Evolutionary conservation across 1,139 yeast species (phyloP).

Genomic region (Blastobotrys serpentis): DNA sequence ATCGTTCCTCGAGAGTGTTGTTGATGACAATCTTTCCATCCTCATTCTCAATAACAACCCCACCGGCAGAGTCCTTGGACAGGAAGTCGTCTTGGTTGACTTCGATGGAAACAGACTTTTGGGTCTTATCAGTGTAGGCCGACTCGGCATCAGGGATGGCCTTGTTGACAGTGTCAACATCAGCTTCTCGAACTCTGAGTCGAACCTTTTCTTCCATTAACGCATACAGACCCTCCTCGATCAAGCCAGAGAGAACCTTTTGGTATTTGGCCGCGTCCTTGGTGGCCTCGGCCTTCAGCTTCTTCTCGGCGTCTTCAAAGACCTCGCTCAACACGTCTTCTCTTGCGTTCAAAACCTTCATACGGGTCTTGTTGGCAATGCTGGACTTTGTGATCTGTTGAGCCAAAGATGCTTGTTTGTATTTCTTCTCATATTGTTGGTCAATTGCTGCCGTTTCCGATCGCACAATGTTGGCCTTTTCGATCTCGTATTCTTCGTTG

Average conservation of each 20-base stretch:
- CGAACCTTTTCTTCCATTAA: conserved; percentile 68
- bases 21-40: conserved; percentile 83
- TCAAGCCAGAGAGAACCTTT: conserved; percentile 69
- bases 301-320: conserved; percentile 64
- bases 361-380: conserved; percentile 90
- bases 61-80: conserved; percentile 67
- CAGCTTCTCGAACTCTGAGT: conserved; percentile 68
- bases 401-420: conserved; percentile 86
- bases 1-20: conserved; percentile 93
- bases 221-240: conserved; percentile 77
- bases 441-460: conserved; percentile 90
- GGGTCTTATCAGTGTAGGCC: conserved; percentile 54
- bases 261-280: conserved; percentile 58
- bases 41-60: conserved; percentile 68
- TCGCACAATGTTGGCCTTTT: conserved; percentile 91
- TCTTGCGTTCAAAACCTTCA: conserved; percentile 82
- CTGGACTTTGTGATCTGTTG: conserved; percentile 96
- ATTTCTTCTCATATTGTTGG: conserved; percentile 70
- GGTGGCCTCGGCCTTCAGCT: conserved; percentile 55
- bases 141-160: conserved; percentile 63
- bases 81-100: conserved; percentile 48
- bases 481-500: conserved; percentile 97
- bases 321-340: conserved; percentile 76
- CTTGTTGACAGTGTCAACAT: conserved; percentile 61
- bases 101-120: conserved; percentile 32